Evolutionary conservation across 352 stramenopile genomes (phyloP), one percentile per base, ranked within the genome.

Genomic region (Phytophthora vignae): DNA sequence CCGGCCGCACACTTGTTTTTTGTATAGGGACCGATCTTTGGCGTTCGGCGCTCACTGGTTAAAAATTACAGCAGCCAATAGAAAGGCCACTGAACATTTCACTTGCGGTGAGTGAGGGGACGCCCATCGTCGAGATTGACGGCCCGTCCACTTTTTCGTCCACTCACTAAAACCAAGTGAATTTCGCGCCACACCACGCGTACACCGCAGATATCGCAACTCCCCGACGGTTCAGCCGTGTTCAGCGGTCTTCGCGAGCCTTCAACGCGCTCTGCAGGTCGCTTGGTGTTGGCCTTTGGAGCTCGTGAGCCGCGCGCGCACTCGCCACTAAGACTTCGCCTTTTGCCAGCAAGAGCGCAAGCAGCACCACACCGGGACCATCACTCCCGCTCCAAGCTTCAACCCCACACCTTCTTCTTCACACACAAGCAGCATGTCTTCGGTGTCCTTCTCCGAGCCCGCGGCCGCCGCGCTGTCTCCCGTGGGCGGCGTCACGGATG

Each of bases 301-400:
- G 29, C 29, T 38, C 48, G 10, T 19, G 42, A 33, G 27, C 27
- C 27, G 27, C 27, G 27, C 27, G 27, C 27, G 27, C 27, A 62
- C 19, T 59, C 48, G 46, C 31, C 11, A 60, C 69, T n/a, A 72
- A 80, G 69, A 86, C 79, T 84, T 86, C 63, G 60, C 60, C 67
- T 77, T 86, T 79, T 79, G 73, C 76, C 67, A 52, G 55, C 62
- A 60, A 78, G 62, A 61, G 64, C 74, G 52, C 73, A 91, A 80
- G 63, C 69, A 17, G 27, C 52, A 55, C 60, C 57, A 49, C 33
- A 40, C 55, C 55, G 42, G 33, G 63, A 68, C 59, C 48, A 64
- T 61, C 58, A 68, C 42, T 65, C 61, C 27, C 54, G 42, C 49
- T 67, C 71, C 25, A 46, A 48, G 50, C 64, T 71, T 66, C 64